Conservation (phyloP, 208 protist genomes). For the Vickermania ingenoplastis region DNA sequence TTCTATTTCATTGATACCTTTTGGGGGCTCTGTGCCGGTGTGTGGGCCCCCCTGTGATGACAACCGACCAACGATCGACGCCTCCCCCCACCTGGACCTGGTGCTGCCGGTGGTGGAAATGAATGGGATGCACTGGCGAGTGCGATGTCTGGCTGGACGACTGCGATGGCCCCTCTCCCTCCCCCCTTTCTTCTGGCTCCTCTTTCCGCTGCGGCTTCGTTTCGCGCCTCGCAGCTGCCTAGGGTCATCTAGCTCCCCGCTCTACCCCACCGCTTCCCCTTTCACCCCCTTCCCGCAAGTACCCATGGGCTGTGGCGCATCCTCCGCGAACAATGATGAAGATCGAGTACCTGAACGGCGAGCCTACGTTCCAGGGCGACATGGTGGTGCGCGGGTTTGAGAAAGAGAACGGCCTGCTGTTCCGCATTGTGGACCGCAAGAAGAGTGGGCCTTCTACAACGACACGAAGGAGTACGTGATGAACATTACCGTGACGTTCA, state of each 20-base stretch:
- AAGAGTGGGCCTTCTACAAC: conserved; percentile 72
- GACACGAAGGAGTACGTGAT: conserved; percentile 67
- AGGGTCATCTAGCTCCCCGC: background rate
- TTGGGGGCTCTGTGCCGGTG: no score
- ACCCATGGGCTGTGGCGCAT: conserved; percentile 17
- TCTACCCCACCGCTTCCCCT: conserved; percentile 7
- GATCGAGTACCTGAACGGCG: conserved; percentile 16
- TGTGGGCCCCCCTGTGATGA: no score
- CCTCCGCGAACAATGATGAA: background rate
- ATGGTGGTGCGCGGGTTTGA: conserved; percentile 24
- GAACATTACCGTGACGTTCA: conserved; percentile 55
- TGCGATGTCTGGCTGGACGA: background rate
- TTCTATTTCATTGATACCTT: no score
- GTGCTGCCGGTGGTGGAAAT: no score
- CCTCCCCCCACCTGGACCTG: no score
- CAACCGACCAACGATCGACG: no score
- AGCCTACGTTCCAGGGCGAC: conserved; percentile 19
- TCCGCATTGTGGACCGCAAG: conserved; percentile 48
- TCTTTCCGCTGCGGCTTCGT: background rate
- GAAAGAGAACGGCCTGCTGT: conserved; percentile 62
- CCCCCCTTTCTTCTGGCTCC: background rate
- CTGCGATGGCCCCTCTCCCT: background rate
- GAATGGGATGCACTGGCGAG: background rate
- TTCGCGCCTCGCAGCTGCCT: no score
- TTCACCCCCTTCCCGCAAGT: conserved; percentile 2